Evolutionary conservation across 2,329 filamentous ascomycete genomes (phyloP).

Genomic region (Ceratocystis albifundus): DNA sequence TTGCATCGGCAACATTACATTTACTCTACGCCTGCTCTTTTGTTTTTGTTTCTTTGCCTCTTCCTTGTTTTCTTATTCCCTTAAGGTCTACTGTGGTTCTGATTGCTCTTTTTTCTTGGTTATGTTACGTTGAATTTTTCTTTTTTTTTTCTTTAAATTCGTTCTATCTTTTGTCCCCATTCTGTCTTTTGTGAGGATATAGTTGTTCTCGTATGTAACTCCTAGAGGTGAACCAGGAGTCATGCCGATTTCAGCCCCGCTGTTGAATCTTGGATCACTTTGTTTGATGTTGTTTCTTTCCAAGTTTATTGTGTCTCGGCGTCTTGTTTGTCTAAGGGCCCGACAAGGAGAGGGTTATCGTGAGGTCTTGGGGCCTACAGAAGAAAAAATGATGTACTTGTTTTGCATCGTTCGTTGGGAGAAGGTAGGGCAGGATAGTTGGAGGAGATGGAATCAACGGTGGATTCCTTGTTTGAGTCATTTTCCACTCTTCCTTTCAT

Average conservation of each 20-base stretch:
- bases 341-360: too few relatives aligned
- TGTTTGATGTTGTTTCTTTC: not conserved
- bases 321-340: too few relatives aligned
- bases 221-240: not conserved
- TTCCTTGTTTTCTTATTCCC: conserved; percentile 22
- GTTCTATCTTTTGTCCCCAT: conserved; percentile 25
- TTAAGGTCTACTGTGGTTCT: conserved; percentile 8
- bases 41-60: conserved; percentile 19
- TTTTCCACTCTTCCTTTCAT: too few relatives aligned
- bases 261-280: too few relatives aligned
- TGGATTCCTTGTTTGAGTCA: too few relatives aligned
- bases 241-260: not conserved
- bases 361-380: too few relatives aligned
- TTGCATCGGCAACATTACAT: conserved; percentile 12
- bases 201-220: not conserved
- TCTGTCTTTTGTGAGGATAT: conserved; percentile 12
- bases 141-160: conserved; percentile 20
- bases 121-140: conserved; percentile 25
- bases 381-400: too few relatives aligned
- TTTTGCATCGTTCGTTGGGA: too few relatives aligned
- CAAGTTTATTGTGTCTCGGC: conserved; percentile 9
- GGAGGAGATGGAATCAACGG: too few relatives aligned
- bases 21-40: conserved; percentile 16
- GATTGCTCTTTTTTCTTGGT: conserved; percentile 20
- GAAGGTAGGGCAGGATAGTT: too few relatives aligned